Base-by-base conservation (phyloP, 495 filamentous ascomycete genomes). In the Talaromyces wortmannii region DNA sequence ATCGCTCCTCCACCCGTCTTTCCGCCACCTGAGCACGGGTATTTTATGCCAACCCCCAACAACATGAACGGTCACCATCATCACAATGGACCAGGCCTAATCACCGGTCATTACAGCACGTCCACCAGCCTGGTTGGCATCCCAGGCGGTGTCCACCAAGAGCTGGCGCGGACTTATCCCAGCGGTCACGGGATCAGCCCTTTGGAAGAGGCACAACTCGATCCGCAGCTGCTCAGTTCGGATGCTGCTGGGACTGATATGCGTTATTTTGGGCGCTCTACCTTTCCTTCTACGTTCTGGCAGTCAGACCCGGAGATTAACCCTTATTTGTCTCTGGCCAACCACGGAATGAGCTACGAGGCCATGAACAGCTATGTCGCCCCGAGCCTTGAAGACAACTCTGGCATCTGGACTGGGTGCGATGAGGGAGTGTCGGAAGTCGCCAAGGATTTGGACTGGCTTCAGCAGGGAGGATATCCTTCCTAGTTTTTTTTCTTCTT, bases 71-170 rank as follows among this genome's bases (percentile, higher is more conserved):
- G 76, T 78, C 1, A 89, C 85, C 61, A n/a, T 36, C 36, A 44
- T 23, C 77, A 84, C 45, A 8, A 2, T 8, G 8, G 8, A 77
- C 76, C 54, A 49, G 61, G 60, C 52, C 57, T 64, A 62, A 61
- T 67, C 30, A 67, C 66, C 52, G 52, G 61, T 56, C 60, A 69
- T 58, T 73, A 68, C 51, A 52, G 50, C 40, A 50, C 67, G 16
- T 65, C 72, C 36, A 67, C 62, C 16, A 57, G 68, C 30, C 56
- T 82, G 36, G 69, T 74, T 23, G 76, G 79, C 7, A 63, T 86
- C 29, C 83, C 82, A 13, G 82, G 82, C 31, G 77, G 63, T 36
- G 61, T 72, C 6, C 78, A 82, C 55, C 68, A 80, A 44, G 82
- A 84, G 32, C 67, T 83, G 46, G 67, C 83, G 40, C 74, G 76